Evolutionary conservation across 2,329 filamentous ascomycete species (phyloP), one percentile per base, ranked within the genome.

Genomic region (Dactylellina cionopaga): DNA sequence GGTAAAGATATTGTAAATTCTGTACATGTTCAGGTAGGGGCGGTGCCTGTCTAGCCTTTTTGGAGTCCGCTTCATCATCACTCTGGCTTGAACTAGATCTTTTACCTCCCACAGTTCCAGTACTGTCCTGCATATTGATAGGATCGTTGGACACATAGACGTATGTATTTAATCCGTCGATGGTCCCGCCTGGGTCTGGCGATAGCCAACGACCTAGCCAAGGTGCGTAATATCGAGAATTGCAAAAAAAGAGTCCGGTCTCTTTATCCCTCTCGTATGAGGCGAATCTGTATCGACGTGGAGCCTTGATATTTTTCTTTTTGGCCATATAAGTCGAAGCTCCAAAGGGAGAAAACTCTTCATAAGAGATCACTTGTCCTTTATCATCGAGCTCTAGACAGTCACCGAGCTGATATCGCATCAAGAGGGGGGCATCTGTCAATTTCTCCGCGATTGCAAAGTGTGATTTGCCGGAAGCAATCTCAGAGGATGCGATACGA

Each of bases 121-220:
- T n/a, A n/a, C n/a, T n/a, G n/a, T n/a, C n/a, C n/a, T n/a, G n/a
- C n/a, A n/a, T n/a, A n/a, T n/a, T n/a, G n/a, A n/a, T 22, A 46
- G 59, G 59, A 41, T 64, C 37, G 25, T 55, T 54, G 19, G 24
- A 6, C 2, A 51, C 47, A 29, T 27, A 68, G 29, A 11, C 1
- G 39, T 68, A 68, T 1, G n/a, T 17, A 35, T 66, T 66, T n/a
- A 25, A 15, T 1, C 62, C 62, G 22, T 58, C 63, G 15, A 29
- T 19, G 19, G 31, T n/a, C 10, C 31, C 29, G 1, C 25, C 29
- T 2, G 78, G 77, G 60, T 79, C 78, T 0, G 77, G 52, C 5
- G 62, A 72, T 1, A 69, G 73, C 75, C 76, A 79, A 0, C 78
- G 68, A 3, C 76, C 77, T 1, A 79, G 44, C 75, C 75, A 76